Evolutionary conservation across 768 basidiomycete species (phyloP).

Genomic region (Boletus coccyginus): DNA sequence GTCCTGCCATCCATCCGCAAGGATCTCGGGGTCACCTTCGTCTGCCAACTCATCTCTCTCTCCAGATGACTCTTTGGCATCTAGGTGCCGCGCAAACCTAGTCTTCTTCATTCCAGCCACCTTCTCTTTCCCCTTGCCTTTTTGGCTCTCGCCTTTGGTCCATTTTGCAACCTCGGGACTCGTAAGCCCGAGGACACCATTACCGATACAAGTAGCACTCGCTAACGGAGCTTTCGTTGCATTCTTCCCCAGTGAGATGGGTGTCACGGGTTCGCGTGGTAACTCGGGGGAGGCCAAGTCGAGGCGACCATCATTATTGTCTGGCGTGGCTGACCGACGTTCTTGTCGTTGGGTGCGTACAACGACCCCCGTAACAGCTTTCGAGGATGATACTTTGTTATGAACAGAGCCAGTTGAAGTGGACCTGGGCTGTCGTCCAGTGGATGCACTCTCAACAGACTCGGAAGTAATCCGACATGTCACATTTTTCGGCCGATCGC

Average conservation of each 20-base stretch:
- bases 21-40: not conserved
- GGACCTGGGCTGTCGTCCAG: not conserved
- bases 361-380: not conserved
- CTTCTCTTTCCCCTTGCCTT: conserved; percentile 27
- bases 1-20: conserved; percentile 18
- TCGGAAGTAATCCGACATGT: conserved; percentile 22
- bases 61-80: conserved; percentile 24
- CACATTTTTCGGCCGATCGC: not conserved
- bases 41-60: conserved; percentile 9
- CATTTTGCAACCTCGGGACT: conserved; percentile 54
- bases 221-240: conserved; percentile 9
- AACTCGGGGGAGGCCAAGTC: conserved; percentile 31
- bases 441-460: conserved; percentile 6
- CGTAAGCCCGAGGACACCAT: conserved; percentile 43
- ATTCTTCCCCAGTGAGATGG: conserved; percentile 27
- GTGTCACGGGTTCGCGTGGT: conserved; percentile 32
- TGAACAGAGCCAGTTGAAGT: not conserved
- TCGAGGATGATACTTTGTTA: conserved; percentile 10
- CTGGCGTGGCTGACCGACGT: conserved; percentile 14
- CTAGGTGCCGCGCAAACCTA: conserved; percentile 38
- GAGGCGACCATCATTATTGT: conserved; percentile 10
- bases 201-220: conserved; percentile 4
- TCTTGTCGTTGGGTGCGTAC: not conserved
- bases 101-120: conserved; percentile 39
- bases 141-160: conserved; percentile 42